Base-by-base conservation (phyloP, 179 eudicot genomes). In the Patellifolia procumbens region DNA sequence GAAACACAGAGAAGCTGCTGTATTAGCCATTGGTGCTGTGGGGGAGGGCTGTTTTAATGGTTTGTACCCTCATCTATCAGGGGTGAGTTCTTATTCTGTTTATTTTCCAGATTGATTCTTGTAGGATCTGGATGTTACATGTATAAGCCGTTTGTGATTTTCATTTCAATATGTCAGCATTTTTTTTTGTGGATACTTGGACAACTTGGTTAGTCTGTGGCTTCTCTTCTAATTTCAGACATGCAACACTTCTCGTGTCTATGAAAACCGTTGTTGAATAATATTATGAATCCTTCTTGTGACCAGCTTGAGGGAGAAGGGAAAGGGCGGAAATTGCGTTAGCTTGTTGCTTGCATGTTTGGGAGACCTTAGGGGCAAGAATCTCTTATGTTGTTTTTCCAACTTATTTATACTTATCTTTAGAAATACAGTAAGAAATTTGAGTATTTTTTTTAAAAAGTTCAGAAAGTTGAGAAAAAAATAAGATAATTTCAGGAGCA, bases 1-100 rank as follows among this genome's bases (percentile, higher is more conserved):
- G 99, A 93, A 91, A 85, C 92, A 90, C 51, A 91, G 99, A 81
- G 99, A 93, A 87, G 99, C 99, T 74, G 98, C 98, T 72, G 99
- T 95, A 80, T 89, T 95, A 85, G 98, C 97, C 73, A 88, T 95
- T n/a, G 99, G 99, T 68, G 98, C 99, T 76, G 87, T 95, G 74
- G 98, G 90, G 13, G 99, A 95, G 85, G 99, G 99, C 71, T 95
- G 99, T 81, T 85, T 95, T 63, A 87, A 81, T 82, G 99, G 99
- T 75, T 91, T 95, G 73, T 91, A 90, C 84, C 98, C 97, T 72
- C 97, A 88, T 86, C 88, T 95, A 15, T 79, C 98, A 6, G 79
- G 91, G 97, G 99, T 95, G 84, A 46, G 66, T 15, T 78, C 60
- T 22, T 71, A 55, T 64, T 34, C 74, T 49, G 52, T 29, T 12